Percentiles rank a stretch among this genome's conserved stretches.
These are phyloP conservation scores for Suillus americanus DNA, from an alignment of 768 basidiomycete species.

Conservation along the genomic window DNA sequence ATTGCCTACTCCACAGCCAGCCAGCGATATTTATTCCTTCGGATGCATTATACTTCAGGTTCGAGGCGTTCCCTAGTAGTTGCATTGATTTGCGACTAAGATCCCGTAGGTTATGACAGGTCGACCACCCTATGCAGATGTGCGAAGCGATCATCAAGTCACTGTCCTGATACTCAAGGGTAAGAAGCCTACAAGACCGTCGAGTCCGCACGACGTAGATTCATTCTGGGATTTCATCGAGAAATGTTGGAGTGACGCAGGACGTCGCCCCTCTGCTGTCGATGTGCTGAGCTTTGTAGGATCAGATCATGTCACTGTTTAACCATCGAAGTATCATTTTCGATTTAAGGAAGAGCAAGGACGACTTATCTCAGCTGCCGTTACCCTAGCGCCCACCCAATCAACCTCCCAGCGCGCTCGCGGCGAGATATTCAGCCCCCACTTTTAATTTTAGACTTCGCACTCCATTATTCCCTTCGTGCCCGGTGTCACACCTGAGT, in stretches of 20 bases:
- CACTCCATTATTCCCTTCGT: too few species aligned
- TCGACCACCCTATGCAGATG: conserved; percentile 22
- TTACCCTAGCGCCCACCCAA: too few species aligned
- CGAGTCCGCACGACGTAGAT: conserved; percentile 19
- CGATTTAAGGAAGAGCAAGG: too few species aligned
- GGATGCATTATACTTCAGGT: conserved; percentile 31
- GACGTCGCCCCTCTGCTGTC: conserved; percentile 17
- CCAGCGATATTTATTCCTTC: conserved; percentile 28
- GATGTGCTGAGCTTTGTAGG: conserved; percentile 14
- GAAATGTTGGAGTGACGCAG: conserved; percentile 20
- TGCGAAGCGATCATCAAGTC: conserved; percentile 22
- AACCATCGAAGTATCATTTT: too few species aligned
- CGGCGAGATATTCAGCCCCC: too few species aligned
- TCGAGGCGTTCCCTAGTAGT: background rate
- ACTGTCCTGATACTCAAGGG: conserved; percentile 21
- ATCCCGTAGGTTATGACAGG: conserved; percentile 21
- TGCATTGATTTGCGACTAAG: background rate
- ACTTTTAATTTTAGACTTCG: too few species aligned
- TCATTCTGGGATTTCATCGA: conserved; percentile 23
- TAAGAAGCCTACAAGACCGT: conserved; percentile 9
- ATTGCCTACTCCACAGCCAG: background rate
- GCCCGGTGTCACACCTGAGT: too few species aligned
- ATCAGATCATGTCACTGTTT: background rate
- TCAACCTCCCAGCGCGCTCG: too few species aligned
- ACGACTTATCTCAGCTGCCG: too few species aligned